These are phyloP conservation scores for Tetrahymena malaccensis DNA, from an alignment of 73 alveolate genomes.

Conservation along the genomic window DNA sequence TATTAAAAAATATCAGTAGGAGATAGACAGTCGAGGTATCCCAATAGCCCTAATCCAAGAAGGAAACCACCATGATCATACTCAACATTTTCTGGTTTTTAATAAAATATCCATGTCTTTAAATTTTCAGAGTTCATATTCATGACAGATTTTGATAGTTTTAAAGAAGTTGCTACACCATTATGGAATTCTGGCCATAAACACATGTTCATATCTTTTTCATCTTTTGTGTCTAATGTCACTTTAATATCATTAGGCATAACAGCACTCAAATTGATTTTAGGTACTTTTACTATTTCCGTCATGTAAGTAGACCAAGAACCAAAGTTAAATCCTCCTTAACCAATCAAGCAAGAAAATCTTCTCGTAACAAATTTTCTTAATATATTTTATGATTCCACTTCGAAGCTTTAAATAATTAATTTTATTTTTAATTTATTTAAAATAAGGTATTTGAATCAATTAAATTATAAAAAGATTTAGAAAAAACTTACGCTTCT, in stretches of 20 bases:
- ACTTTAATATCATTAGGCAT: constrained; percentile 55
- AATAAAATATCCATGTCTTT: constrained; percentile 93
- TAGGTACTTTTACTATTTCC: constrained; percentile 80
- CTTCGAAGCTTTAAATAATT: not conserved
- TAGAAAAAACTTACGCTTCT: not conserved
- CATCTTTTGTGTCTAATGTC: constrained; percentile 69
- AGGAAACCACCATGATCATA: constrained; percentile 96
- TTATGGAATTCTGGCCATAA: constrained; percentile 97
- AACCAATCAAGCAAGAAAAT: constrained; percentile 87
- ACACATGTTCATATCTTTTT: constrained; percentile 62
- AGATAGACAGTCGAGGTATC: constrained; percentile 82
- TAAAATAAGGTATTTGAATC: not conserved
- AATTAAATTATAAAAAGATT: no score
- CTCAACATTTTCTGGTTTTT: constrained; percentile 83
- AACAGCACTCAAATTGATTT: constrained; percentile 78
- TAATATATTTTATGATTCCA: constrained; percentile 44
- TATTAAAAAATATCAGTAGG: constrained; percentile 91
- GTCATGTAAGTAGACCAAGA: constrained; percentile 88
- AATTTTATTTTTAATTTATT: not conserved
- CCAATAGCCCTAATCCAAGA: constrained; percentile 90
- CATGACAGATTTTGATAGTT: constrained; percentile 60
- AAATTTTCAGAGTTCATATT: constrained; percentile 58
- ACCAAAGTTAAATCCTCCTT: constrained; percentile 88
- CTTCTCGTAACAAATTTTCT: constrained; percentile 76
- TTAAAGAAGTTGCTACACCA: constrained; percentile 93